These are phyloP conservation scores for Scenedesmus sp. DNA, from an alignment of 163 green algal genomes.

Conservation along the genomic window DNA sequence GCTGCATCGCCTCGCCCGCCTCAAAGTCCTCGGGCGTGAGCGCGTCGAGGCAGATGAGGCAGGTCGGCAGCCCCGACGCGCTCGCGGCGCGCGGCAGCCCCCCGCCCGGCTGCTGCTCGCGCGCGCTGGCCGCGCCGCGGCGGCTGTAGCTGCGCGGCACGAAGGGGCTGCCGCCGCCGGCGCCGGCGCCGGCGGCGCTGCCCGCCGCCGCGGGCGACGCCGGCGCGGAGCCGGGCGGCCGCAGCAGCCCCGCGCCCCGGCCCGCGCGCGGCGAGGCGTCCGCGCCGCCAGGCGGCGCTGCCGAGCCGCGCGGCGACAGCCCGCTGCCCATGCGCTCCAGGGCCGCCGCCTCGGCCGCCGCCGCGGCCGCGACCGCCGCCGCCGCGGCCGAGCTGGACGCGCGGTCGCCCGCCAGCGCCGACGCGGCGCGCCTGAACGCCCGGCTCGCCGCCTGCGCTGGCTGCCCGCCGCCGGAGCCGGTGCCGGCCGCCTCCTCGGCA, in stretches of 20 bases:
- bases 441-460: background rate
- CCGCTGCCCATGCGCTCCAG: too few relatives aligned
- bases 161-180: background rate
- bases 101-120: background rate
- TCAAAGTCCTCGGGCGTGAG: constrained; percentile 72
- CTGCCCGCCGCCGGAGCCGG: too few relatives aligned
- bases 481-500: too few relatives aligned
- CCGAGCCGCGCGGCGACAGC: too few relatives aligned
- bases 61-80: constrained; percentile 55
- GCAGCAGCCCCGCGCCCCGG: too few relatives aligned
- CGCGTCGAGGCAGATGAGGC: constrained; percentile 87
- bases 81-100: constrained; percentile 1
- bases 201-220: background rate
- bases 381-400: background rate
- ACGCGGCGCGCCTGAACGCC: background rate
- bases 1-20: constrained; percentile 73
- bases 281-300: too few relatives aligned
- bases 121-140: background rate
- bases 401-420: background rate
- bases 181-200: background rate
- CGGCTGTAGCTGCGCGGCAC: constrained; percentile 10
- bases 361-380: background rate
- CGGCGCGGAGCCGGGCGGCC: too few relatives aligned
- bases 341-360: background rate
- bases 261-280: too few relatives aligned